Percentiles rank a stretch among this genome's conserved stretches.
These are phyloP conservation scores for Alternaria metachromatica DNA, from an alignment of 2,329 filamentous ascomycete genomes.

Conservation along the genomic window DNA sequence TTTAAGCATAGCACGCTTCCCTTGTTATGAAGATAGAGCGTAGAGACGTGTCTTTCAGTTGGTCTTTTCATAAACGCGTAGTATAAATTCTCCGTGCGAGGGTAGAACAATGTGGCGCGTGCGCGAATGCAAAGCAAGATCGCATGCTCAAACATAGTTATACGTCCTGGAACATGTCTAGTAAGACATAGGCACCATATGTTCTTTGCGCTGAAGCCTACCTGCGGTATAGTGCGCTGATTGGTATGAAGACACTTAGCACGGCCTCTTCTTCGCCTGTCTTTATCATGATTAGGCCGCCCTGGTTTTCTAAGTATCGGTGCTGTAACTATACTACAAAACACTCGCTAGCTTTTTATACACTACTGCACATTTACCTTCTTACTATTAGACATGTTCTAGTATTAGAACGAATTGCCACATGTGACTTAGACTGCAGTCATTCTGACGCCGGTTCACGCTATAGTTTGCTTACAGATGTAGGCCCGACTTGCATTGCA, in stretches of 20 bases:
- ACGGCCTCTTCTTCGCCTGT: not conserved
- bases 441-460: not conserved
- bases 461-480: not conserved
- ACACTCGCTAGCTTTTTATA: not conserved
- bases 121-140: not conserved
- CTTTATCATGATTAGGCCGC: fast-evolving
- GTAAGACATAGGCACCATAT: not conserved
- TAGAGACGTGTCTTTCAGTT: not conserved
- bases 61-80: not conserved
- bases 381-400: not conserved
- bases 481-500: not conserved
- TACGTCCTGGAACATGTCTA: not conserved
- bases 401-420: not conserved
- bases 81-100: not conserved
- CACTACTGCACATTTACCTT: not conserved
- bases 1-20: not conserved
- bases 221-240: not conserved
- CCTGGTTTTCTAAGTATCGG: not conserved
- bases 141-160: not conserved
- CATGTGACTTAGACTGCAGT: not conserved
- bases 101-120: not conserved
- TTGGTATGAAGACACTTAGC: not conserved
- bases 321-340: not conserved
- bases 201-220: not conserved
- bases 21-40: not conserved